A percentile compares a stretch with the other conserved stretches of the same genome.
These are phyloP conservation scores for Penicillium samsonianum DNA, from an alignment of 495 filamentous ascomycete species.

Conservation along the genomic window DNA sequence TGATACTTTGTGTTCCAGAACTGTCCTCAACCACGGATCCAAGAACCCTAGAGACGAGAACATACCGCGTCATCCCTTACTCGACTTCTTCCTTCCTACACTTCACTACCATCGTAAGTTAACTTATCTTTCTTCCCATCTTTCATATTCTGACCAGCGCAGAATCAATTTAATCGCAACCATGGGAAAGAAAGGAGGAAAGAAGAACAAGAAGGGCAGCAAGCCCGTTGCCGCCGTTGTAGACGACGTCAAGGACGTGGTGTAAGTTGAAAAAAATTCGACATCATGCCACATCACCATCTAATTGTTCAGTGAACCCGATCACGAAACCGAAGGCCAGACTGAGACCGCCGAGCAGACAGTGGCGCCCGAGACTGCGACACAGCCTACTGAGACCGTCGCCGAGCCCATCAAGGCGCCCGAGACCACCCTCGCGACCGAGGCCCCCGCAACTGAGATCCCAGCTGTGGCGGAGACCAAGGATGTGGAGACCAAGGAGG, in stretches of 20 bases:
- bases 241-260: slow-evolving; percentile 33
- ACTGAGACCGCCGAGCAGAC: slow-evolving; percentile 20
- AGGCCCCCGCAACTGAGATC: slow-evolving; percentile 24
- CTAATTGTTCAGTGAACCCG: slow-evolving; percentile 31
- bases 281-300: neutral
- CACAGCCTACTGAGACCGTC: slow-evolving; percentile 24
- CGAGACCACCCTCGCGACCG: slow-evolving; percentile 14
- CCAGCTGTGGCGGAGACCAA: slow-evolving; percentile 21
- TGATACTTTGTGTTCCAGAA: slow-evolving; percentile 10
- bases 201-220: slow-evolving; percentile 41
- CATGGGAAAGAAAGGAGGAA: slow-evolving; percentile 52
- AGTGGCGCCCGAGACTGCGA: slow-evolving; percentile 17
- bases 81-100: slow-evolving; percentile 23
- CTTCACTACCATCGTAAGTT: slow-evolving; percentile 12
- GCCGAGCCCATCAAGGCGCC: slow-evolving; percentile 27
- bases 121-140: neutral
- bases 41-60: slow-evolving; percentile 5
- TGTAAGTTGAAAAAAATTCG: slow-evolving; percentile 38
- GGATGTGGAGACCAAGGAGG: slow-evolving; percentile 14
- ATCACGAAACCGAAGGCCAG: slow-evolving; percentile 36
- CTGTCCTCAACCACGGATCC: slow-evolving; percentile 2
- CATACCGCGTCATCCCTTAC: slow-evolving; percentile 38
- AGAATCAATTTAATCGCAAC: slow-evolving; percentile 17
- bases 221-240: slow-evolving; percentile 33
- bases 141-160: slow-evolving; percentile 15